These are phyloP conservation scores for Corinectria fuckeliana DNA, from an alignment of 2,329 filamentous ascomycete genomes.

Conservation along the genomic window DNA sequence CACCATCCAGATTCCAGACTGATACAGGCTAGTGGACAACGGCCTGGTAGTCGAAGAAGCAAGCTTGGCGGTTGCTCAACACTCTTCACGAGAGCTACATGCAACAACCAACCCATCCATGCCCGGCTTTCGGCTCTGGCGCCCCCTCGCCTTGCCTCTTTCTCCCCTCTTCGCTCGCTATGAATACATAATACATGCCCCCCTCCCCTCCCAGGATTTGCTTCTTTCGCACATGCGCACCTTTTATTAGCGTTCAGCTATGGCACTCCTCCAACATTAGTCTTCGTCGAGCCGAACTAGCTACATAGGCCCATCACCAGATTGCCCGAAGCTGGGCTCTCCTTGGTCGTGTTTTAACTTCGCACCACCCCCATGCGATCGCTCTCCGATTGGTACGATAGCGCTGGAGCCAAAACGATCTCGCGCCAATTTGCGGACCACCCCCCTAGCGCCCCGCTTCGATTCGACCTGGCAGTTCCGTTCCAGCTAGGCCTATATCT, in stretches of 20 bases:
- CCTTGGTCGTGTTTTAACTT: slow-evolving; percentile 33
- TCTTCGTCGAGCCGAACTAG: slow-evolving; percentile 16
- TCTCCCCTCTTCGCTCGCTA: background rate
- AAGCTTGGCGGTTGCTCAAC: background rate
- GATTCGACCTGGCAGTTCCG: slow-evolving; percentile 6
- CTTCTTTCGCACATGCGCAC: slow-evolving; percentile 23
- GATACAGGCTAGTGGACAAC: background rate
- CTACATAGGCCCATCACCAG: slow-evolving; percentile 11
- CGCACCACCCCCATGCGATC: slow-evolving; percentile 39
- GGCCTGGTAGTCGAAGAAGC: background rate
- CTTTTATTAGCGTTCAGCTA: slow-evolving; percentile 30
- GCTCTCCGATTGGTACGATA: slow-evolving; percentile 44
- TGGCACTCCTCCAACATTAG: slow-evolving; percentile 19
- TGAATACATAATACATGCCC: background rate
- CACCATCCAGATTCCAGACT: background rate
- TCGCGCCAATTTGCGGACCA: slow-evolving; percentile 31
- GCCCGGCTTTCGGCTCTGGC: background rate
- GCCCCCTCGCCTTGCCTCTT: background rate
- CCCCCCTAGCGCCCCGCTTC: slow-evolving; percentile 29
- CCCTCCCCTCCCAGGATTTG: slow-evolving; percentile 19
- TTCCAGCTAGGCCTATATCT: no score
- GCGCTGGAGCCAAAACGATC: slow-evolving; percentile 27
- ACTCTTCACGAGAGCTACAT: background rate
- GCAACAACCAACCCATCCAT: no score
- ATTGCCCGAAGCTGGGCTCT: slow-evolving; percentile 22